Percentiles rank a stretch among this genome's conserved stretches.
Evolutionary conservation across 108 stramenopile genomes (phyloP).

Genomic region (Discostella pseudostelligera): DNA sequence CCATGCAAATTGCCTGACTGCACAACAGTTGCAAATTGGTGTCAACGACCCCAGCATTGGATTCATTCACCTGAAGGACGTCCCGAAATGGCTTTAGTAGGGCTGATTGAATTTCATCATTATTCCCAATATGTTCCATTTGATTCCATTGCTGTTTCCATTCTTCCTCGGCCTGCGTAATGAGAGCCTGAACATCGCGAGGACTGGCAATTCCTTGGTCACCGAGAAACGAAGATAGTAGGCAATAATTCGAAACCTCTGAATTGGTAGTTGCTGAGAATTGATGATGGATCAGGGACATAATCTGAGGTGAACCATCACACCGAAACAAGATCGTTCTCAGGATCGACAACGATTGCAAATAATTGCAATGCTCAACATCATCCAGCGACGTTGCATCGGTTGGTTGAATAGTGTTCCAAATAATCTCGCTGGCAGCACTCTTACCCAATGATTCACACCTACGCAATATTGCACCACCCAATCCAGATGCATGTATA

Average conservation of each 20-base stretch:
- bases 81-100: constrained; percentile 23
- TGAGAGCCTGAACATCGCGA: constrained; percentile 18
- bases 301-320: constrained; percentile 1
- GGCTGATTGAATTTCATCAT: neutral
- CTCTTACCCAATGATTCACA: constrained; percentile 15
- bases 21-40: constrained; percentile 11
- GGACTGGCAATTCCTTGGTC: neutral
- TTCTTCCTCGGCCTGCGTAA: constrained; percentile 17
- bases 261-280: neutral
- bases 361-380: constrained; percentile 23
- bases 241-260: neutral
- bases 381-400: constrained; percentile 6
- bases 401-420: neutral
- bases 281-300: constrained; percentile 12
- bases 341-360: constrained; percentile 44
- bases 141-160: neutral
- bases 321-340: constrained; percentile 29
- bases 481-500: constrained; percentile 34
- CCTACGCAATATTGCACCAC: constrained; percentile 18
- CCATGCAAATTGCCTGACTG: constrained; percentile 18
- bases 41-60: constrained; percentile 3
- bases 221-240: neutral
- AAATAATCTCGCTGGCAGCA: neutral
- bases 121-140: too few relatives aligned
- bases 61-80: constrained; percentile 3